A percentile compares a stretch with the other conserved stretches of the same genome.
phyloP scores from a whole-genome alignment of 306 rosid species.

The Vachellia collinsii region DNA sequence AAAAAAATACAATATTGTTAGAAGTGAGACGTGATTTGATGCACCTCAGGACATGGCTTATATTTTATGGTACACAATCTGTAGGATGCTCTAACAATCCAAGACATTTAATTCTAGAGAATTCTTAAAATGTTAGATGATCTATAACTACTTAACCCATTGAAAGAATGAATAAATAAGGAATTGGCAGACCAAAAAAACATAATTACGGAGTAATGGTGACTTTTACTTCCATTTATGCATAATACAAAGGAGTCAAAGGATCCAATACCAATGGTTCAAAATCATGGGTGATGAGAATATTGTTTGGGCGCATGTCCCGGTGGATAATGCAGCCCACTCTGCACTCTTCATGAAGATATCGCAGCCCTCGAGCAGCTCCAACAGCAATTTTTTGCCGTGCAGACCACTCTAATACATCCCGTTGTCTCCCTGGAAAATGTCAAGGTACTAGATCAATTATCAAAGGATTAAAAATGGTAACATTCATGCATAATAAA shows the following conservation, averaged over 20 bases:
- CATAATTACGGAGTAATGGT: neutral
- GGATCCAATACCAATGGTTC: conserved; percentile 77
- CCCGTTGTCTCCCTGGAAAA: conserved; percentile 68
- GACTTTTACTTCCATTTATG: neutral
- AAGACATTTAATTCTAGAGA: neutral
- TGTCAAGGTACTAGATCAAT: conserved; percentile 26
- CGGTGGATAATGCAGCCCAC: conserved; percentile 99
- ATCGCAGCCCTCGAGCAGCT: conserved; percentile 95
- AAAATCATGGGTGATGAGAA: conserved; percentile 97
- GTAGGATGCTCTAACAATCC: neutral
- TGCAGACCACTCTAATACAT: conserved; percentile 87
- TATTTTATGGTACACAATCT: neutral
- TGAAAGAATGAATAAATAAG: neutral
- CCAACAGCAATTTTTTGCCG: conserved; percentile 91
- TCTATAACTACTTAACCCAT: neutral
- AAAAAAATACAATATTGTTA: neutral
- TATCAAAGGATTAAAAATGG: conserved; percentile 33
- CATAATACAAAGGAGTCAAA: neutral
- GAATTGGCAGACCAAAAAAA: neutral
- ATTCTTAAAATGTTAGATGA: neutral
- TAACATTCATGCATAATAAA: neutral
- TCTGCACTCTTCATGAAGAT: conserved; percentile 98
- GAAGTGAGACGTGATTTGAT: conserved; percentile 8
- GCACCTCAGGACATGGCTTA: neutral
- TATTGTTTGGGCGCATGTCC: conserved; percentile 98